phyloP scores from a whole-genome alignment of 768 basidiomycete genomes.

The Tulasnella sp. region DNA sequence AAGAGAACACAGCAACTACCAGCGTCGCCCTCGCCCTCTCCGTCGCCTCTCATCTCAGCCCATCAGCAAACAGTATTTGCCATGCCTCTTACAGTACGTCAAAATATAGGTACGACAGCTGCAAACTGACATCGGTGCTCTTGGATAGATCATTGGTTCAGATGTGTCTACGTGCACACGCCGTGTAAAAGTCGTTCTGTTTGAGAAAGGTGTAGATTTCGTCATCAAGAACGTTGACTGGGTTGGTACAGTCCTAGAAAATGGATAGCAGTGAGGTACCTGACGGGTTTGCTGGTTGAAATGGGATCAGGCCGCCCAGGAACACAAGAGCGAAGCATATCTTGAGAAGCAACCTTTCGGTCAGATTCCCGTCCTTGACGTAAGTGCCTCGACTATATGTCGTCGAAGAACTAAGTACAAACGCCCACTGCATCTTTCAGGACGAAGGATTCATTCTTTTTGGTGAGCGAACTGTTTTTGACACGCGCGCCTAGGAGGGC shows the following conservation, averaged over 20 bases:
- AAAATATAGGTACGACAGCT: too few species aligned
- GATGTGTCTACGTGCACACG: conserved; percentile 19
- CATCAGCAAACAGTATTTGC: neutral
- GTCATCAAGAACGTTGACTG: conserved; percentile 47
- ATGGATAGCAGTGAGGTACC: neutral
- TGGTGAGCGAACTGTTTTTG: conserved; percentile 26
- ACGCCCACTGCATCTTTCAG: conserved; percentile 32
- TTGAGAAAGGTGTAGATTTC: conserved; percentile 51
- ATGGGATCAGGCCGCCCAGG: neutral
- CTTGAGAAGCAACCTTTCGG: conserved; percentile 61
- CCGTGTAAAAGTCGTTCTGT: conserved; percentile 10
- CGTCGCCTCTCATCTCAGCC: neutral
- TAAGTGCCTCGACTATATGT: conserved; percentile 17
- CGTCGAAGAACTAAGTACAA: neutral
- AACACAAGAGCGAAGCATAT: conserved; percentile 34
- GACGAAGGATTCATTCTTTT: conserved; percentile 63
- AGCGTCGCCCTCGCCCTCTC: neutral
- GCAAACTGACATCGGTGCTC: neutral
- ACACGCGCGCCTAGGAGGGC: too few species aligned
- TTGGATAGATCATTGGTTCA: conserved; percentile 4
- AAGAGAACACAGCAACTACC: neutral
- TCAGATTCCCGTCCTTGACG: conserved; percentile 55
- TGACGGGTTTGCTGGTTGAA: neutral
- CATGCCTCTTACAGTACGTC: neutral
- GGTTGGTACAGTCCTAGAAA: neutral